A percentile compares a stretch with the other conserved stretches of the same genome.
phyloP scores from a whole-genome alignment of 2,329 filamentous ascomycete genomes.

The Alternaria sp. region DNA sequence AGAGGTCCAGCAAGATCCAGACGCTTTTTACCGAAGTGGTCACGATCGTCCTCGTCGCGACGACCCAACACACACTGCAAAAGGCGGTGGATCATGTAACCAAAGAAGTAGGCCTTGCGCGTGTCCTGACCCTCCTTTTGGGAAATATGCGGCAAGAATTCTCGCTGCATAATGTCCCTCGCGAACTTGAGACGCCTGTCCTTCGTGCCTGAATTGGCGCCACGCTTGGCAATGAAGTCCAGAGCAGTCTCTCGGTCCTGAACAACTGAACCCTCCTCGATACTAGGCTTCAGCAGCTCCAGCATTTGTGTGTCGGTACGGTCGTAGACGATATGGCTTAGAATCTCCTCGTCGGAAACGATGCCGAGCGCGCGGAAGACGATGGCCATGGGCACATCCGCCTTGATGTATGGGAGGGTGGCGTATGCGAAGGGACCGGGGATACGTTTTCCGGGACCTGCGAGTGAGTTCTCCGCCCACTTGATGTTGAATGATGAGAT shows the following conservation, averaged over 20 bases:
- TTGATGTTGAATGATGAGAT: conserved; percentile 94
- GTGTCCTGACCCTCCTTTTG: conserved; percentile 95
- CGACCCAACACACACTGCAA: conserved; percentile 92
- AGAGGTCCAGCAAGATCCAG: conserved; percentile 93
- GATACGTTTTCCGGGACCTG: conserved; percentile 73
- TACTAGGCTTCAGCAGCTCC: conserved; percentile 95
- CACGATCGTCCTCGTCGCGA: conserved; percentile 93
- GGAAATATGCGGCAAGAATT: conserved; percentile 94
- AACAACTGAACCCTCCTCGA: conserved; percentile 95
- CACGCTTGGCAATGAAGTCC: conserved; percentile 94
- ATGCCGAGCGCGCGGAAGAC: conserved; percentile 96
- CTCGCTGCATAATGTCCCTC: conserved; percentile 94
- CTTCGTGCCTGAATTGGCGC: conserved; percentile 74
- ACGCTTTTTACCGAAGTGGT: conserved; percentile 99
- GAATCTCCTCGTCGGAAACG: conserved; percentile 95
- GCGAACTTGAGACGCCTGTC: conserved; percentile 93
- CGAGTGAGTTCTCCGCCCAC: conserved; percentile 83
- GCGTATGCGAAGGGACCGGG: conserved; percentile 89
- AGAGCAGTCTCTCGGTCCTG: conserved; percentile 94
- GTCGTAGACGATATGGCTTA: conserved; percentile 97
- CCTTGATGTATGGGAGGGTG: conserved; percentile 91
- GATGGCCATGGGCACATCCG: conserved; percentile 90
- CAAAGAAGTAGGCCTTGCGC: conserved; percentile 95
- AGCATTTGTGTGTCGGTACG: conserved; percentile 95
- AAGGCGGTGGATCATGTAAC: conserved; percentile 98